Conservation (phyloP, 1,284 basidiomycete species). For the Mycosarcoma mackinlayi region DNA sequence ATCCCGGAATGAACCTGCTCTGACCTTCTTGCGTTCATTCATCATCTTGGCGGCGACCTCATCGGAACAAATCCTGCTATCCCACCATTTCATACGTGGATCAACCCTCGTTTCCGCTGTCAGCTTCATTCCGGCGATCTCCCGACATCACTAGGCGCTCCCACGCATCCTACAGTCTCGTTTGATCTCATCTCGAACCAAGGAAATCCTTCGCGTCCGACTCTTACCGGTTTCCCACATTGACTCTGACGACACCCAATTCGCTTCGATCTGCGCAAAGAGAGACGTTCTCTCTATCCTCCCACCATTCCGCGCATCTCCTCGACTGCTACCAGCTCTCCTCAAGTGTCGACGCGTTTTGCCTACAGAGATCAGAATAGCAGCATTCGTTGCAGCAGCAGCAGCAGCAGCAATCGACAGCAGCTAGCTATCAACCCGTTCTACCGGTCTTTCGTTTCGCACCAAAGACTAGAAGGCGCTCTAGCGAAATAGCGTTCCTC, state of each 20-base stretch:
- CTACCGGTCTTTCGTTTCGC: too few relatives aligned
- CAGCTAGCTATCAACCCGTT: too few relatives aligned
- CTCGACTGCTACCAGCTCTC: too few relatives aligned
- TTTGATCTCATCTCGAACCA: not conserved
- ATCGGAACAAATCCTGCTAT: not conserved
- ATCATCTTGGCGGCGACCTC: conserved; percentile 5
- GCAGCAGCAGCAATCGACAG: too few relatives aligned
- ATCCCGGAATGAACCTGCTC: conserved; percentile 23
- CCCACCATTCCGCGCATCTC: not conserved
- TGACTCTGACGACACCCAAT: not conserved
- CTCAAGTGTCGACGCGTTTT: too few relatives aligned
- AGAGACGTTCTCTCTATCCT: not conserved
- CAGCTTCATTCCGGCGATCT: not conserved
- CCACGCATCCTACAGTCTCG: not conserved
- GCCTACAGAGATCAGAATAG: too few relatives aligned
- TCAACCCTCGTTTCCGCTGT: not conserved
- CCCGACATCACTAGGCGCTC: too few relatives aligned
- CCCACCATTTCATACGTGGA: not conserved
- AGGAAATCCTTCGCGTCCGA: too few relatives aligned
- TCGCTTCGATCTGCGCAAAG: not conserved
- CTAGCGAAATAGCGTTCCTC: too few relatives aligned
- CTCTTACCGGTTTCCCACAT: too few relatives aligned
- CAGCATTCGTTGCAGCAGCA: too few relatives aligned
- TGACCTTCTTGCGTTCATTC: conserved; percentile 16
- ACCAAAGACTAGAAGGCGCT: too few relatives aligned